phyloP scores from a whole-genome alignment of 805 yeast genomes.

The Ogataea pini region DNA sequence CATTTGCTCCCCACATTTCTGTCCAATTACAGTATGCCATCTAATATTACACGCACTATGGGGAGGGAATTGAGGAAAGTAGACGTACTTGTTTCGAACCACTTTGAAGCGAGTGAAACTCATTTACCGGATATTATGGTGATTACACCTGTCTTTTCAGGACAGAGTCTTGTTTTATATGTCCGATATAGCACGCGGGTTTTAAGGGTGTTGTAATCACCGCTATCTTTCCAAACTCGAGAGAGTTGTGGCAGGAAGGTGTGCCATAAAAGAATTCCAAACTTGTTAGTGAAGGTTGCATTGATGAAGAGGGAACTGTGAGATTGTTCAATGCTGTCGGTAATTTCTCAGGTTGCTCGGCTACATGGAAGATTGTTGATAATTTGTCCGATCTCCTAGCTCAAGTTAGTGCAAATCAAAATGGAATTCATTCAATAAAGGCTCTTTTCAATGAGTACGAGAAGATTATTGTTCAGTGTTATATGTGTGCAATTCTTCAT shows the following conservation, averaged over 20 bases:
- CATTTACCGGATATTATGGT: conserved; percentile 53
- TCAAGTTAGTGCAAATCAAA: conserved; percentile 49
- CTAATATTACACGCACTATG: conserved; percentile 39
- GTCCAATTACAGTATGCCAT: conserved; percentile 44
- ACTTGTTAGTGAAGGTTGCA: conserved; percentile 46
- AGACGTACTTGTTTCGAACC: conserved; percentile 43
- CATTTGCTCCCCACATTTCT: conserved; percentile 47
- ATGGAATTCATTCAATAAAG: conserved; percentile 45
- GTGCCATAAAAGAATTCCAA: conserved; percentile 52
- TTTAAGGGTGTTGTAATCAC: conserved; percentile 60
- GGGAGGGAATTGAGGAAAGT: conserved; percentile 40
- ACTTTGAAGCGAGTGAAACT: conserved; percentile 45
- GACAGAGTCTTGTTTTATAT: conserved; percentile 46
- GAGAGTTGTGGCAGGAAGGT: conserved; percentile 54
- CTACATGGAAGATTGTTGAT: conserved; percentile 52
- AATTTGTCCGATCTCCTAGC: conserved; percentile 49
- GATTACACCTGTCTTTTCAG: conserved; percentile 51
- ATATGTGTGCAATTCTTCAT: conserved; percentile 45
- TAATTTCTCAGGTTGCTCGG: conserved; percentile 51
- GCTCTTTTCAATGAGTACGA: conserved; percentile 44
- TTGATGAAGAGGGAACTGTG: conserved; percentile 51
- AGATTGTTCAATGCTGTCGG: conserved; percentile 48
- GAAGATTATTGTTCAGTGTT: conserved; percentile 40
- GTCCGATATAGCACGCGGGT: conserved; percentile 59
- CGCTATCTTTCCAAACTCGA: conserved; percentile 54